Base-by-base conservation (phyloP, 1,284 basidiomycete species). In the Cerrena zonata region DNA sequence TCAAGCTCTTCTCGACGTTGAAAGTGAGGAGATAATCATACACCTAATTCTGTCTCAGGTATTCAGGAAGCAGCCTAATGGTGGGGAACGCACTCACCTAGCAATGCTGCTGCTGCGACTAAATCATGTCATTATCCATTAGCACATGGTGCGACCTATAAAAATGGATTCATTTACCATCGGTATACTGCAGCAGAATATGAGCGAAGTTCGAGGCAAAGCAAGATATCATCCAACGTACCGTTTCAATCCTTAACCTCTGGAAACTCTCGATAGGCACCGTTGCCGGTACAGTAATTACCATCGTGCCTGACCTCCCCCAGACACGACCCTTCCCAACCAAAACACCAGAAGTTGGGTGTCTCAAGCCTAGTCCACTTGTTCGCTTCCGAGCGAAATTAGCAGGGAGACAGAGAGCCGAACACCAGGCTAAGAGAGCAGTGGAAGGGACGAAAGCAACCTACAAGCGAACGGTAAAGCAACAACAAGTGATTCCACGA, bases 11-110 rank as follows among this genome's bases (percentile, higher is more conserved):
- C 37, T 53, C 52, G 7, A 30, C 4, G 41, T 47, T n/a, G 13
- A 53, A 24, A 2, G 52, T 53, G 2, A 53, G 27, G 22, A 53
- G n/a, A 37, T 49, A 53, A 26, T 53, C 52, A 44, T 47, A 45
- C 12, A 36, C 47, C 41, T 51, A 19, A 42, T 18, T 34, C 30
- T 7, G 41, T 10, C 15, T 23, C 19, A 22, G 41, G 41, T 19
- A 19, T 19, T 23, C 23, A 42, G n/a, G 24, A 5, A 13, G 19
- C 15, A 5, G 41, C 13, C 13, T 22, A 42, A 23, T 22, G 5
- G 15, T 42, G 41, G 13, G 41, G 18, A 10, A 13, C 13, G 19
- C 13, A 38, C 45, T 7, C 22, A 47, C 45, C 26, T n/a, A 47
- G 24, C 22, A 47, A 24, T 23, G 45, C 34, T 22, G 45, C 45